Conservation (phyloP, 1,284 basidiomycete genomes). For the Ganoderma sinense region DNA sequence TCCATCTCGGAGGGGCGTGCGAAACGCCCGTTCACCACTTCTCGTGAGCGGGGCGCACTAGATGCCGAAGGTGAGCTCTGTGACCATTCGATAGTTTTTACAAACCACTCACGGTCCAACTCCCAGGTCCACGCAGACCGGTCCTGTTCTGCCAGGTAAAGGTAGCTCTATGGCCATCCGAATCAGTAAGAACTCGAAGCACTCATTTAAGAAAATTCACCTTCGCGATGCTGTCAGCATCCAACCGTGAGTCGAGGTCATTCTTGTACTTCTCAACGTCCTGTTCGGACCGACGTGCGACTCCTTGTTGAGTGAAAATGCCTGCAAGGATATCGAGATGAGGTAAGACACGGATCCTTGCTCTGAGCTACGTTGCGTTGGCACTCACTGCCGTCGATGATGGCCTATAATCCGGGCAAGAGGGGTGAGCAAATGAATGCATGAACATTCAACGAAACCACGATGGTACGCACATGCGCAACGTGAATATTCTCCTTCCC, state of each 20-base stretch:
- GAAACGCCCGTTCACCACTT: slow-evolving; percentile 45
- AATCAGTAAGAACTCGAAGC: not conserved
- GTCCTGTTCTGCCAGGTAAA: slow-evolving; percentile 49
- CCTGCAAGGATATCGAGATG: slow-evolving; percentile 29
- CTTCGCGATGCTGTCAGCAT: slow-evolving; percentile 70
- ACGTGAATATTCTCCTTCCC: slow-evolving; percentile 82
- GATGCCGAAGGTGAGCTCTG: not conserved
- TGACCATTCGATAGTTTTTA: not conserved
- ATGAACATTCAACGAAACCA: not conserved
- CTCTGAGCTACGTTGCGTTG: not conserved
- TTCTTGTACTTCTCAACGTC: slow-evolving; percentile 49
- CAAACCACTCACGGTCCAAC: slow-evolving; percentile 45
- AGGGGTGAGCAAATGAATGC: not conserved
- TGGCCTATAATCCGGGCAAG: slow-evolving; percentile 28
- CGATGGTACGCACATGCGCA: slow-evolving; percentile 1
- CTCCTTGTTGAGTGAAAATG: slow-evolving; percentile 57
- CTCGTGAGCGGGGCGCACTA: slow-evolving; percentile 46
- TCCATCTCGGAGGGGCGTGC: too few species aligned
- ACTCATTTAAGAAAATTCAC: slow-evolving; percentile 42
- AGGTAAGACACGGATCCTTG: not conserved
- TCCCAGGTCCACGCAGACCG: slow-evolving; percentile 59
- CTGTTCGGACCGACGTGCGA: slow-evolving; percentile 22
- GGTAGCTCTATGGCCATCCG: slow-evolving; percentile 42
- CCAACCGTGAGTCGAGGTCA: slow-evolving; percentile 56
- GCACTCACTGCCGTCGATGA: slow-evolving; percentile 47